Conservation (phyloP, 768 basidiomycete genomes). For the Mycena capillaripes region DNA sequence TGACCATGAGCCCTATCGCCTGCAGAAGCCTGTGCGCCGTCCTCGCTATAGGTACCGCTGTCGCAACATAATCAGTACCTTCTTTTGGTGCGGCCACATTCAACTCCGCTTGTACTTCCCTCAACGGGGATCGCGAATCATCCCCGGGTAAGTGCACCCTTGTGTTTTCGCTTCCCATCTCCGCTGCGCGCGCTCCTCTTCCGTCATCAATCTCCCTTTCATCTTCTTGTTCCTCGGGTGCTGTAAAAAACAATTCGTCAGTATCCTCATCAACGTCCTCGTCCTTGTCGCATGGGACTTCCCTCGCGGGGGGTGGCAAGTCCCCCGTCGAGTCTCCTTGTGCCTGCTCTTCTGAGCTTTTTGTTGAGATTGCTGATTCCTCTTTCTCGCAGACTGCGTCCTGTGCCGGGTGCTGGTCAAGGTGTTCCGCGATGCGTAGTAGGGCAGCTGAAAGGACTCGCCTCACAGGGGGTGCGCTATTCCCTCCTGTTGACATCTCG, state of each 20-base stretch:
- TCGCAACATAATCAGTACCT: background rate
- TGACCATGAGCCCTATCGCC: background rate
- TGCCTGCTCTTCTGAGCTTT: background rate
- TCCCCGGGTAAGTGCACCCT: background rate
- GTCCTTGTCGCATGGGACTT: background rate
- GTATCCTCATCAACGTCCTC: background rate
- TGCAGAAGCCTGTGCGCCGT: background rate
- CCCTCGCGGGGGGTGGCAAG: constrained; percentile 28
- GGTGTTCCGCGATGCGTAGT: background rate
- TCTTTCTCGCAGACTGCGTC: too few species aligned
- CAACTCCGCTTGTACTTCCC: constrained; percentile 2
- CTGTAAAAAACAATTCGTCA: constrained; percentile 13
- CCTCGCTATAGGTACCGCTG: background rate
- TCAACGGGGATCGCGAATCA: constrained; percentile 20
- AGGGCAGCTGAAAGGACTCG: constrained; percentile 10
- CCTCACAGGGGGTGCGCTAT: constrained; percentile 24
- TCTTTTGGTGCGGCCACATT: background rate
- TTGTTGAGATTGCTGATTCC: background rate
- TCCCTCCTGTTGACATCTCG: constrained; percentile 13
- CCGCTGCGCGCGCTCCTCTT: background rate
- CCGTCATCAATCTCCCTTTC: background rate
- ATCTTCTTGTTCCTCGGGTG: background rate
- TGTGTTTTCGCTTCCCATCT: background rate
- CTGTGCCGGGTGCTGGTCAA: background rate
- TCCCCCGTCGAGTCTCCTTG: constrained; percentile 20